phyloP scores from a whole-genome alignment of 2,329 filamentous ascomycete genomes.

The Ophiobolus disseminans region DNA sequence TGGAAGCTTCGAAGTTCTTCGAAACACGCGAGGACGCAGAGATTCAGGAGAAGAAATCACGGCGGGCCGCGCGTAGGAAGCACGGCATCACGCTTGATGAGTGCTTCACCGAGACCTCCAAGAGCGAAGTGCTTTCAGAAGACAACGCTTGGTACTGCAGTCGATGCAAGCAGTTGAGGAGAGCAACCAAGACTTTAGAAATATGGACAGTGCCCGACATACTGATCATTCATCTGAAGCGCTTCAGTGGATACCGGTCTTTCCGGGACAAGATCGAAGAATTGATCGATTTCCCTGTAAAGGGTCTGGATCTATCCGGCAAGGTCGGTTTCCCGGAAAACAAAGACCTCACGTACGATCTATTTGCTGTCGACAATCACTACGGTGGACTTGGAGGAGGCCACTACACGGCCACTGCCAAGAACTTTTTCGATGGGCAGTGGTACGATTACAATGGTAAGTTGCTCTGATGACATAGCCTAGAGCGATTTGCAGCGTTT shows the following conservation, averaged over 20 bases:
- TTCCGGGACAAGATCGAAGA: conserved; percentile 92
- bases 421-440: conserved; percentile 84
- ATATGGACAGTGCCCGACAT: conserved; percentile 97
- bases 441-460: conserved; percentile 98
- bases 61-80: conserved; percentile 70
- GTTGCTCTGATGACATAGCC: not conserved
- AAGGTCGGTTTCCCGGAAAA: conserved; percentile 81
- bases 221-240: conserved; percentile 91
- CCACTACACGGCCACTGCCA: conserved; percentile 93
- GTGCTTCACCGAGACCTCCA: conserved; percentile 93
- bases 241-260: conserved; percentile 84
- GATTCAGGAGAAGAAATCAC: conserved; percentile 68
- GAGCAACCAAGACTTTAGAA: conserved; percentile 95
- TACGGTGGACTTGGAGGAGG: conserved; percentile 92
- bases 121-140: conserved; percentile 90
- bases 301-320: conserved; percentile 80
- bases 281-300: conserved; percentile 87
- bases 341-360: conserved; percentile 85
- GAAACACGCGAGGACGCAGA: conserved; percentile 64
- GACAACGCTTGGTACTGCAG: conserved; percentile 98
- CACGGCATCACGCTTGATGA: conserved; percentile 85
- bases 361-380: conserved; percentile 96
- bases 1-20: conserved; percentile 64
- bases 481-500: no score
- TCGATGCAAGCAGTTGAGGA: conserved; percentile 89